Conservation (phyloP, 2,329 filamentous ascomycete genomes). For the Ceratocystis cacaofunesta region DNA sequence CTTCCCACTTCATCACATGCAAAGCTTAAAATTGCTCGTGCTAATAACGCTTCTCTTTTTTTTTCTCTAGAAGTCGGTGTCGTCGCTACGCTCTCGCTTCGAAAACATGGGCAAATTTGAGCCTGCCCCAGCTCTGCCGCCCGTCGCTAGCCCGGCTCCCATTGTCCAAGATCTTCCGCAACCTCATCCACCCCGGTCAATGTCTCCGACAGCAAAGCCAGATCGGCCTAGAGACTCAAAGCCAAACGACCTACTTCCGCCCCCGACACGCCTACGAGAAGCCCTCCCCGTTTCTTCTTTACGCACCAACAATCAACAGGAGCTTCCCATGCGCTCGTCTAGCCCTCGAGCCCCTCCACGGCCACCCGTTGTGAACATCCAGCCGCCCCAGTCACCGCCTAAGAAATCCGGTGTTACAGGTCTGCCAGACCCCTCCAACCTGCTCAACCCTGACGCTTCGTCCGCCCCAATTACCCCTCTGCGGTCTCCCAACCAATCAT, state of each 20-base stretch:
- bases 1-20: not conserved
- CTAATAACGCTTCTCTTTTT: slow-evolving; percentile 27
- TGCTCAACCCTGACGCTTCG: slow-evolving; percentile 29
- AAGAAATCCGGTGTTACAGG: slow-evolving; percentile 30
- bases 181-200: slow-evolving; percentile 22
- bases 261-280: slow-evolving; percentile 20
- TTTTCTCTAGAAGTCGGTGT: slow-evolving; percentile 54
- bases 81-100: slow-evolving; percentile 65
- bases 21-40: too few relatives aligned
- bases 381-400: slow-evolving; percentile 56
- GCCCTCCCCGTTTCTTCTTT: slow-evolving; percentile 21
- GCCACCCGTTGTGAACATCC: slow-evolving; percentile 52
- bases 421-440: slow-evolving; percentile 25
- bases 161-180: not conserved
- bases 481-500: slow-evolving; percentile 36
- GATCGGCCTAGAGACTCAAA: slow-evolving; percentile 27
- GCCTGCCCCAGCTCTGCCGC: slow-evolving; percentile 21
- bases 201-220: slow-evolving; percentile 29
- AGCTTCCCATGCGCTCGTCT: slow-evolving; percentile 13
- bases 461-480: slow-evolving; percentile 35
- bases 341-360: slow-evolving; percentile 16
- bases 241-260: slow-evolving; percentile 27
- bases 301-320: slow-evolving; percentile 20
- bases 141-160: not conserved
- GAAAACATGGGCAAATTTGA: slow-evolving; percentile 52